Evolutionary conservation across 768 basidiomycete species (phyloP).

Genomic region (Boletus vermiculosoides): DNA sequence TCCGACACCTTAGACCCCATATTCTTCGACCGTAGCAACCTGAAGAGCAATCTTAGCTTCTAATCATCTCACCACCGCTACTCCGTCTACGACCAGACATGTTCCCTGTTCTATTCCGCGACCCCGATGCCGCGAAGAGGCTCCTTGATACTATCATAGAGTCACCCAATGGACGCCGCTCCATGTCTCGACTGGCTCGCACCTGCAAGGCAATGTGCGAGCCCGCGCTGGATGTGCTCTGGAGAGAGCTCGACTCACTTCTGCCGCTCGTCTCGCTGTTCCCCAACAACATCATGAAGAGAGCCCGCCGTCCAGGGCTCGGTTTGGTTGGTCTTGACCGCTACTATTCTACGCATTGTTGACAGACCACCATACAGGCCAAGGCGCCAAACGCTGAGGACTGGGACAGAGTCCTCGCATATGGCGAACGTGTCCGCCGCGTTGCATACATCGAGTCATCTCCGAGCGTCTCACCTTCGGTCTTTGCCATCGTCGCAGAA

Average conservation of each 20-base stretch:
- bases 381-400: conserved; percentile 64
- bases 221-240: conserved; percentile 67
- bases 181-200: conserved; percentile 67
- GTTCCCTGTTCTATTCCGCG: conserved; percentile 55
- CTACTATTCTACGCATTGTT: neutral
- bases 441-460: conserved; percentile 68
- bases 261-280: conserved; percentile 71
- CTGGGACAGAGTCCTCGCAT: conserved; percentile 65
- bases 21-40: conserved; percentile 33
- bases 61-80: conserved; percentile 40
- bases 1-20: conserved; percentile 36
- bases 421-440: conserved; percentile 65
- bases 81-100: conserved; percentile 49
- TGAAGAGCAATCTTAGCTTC: conserved; percentile 26
- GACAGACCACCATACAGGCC: conserved; percentile 38
- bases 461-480: conserved; percentile 59
- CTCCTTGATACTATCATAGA: conserved; percentile 53
- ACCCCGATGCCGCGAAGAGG: conserved; percentile 55
- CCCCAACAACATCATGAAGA: conserved; percentile 65
- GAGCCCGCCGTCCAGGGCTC: conserved; percentile 67
- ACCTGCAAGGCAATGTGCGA: conserved; percentile 75
- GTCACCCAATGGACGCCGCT: conserved; percentile 62
- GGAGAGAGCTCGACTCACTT: conserved; percentile 77
- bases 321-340: conserved; percentile 58
- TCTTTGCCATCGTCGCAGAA: conserved; percentile 68